These are phyloP conservation scores for Metschnikowia anglica DNA, from an alignment of 805 yeast genomes.

Conservation along the genomic window DNA sequence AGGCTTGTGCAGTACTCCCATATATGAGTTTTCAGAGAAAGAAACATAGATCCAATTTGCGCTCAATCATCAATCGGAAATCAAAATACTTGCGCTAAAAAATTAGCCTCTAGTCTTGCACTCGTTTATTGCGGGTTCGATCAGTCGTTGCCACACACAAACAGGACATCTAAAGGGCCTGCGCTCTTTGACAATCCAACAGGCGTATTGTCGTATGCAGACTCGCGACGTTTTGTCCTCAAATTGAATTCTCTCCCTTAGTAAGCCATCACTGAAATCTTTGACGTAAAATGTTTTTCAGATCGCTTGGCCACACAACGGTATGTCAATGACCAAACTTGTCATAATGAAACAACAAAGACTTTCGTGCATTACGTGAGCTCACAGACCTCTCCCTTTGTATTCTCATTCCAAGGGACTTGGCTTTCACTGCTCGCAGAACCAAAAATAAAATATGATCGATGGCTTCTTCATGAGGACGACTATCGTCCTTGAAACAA, in stretches of 20 bases:
- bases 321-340: neutral
- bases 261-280: conserved; percentile 9
- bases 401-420: too few relatives aligned
- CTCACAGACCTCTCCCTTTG: too few relatives aligned
- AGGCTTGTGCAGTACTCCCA: too few relatives aligned
- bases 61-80: neutral
- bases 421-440: neutral
- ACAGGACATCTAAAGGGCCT: too few relatives aligned
- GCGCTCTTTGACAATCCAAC: neutral
- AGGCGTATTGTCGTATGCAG: conserved; percentile 5
- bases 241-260: conserved; percentile 9
- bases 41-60: too few relatives aligned
- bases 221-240: conserved; percentile 5
- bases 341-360: neutral
- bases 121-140: too few relatives aligned
- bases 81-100: neutral
- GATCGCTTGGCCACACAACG: conserved; percentile 3
- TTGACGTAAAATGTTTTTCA: conserved; percentile 14
- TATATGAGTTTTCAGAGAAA: too few relatives aligned
- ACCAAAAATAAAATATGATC: neutral
- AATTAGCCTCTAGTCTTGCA: too few relatives aligned
- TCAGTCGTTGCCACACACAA: too few relatives aligned
- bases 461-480: neutral
- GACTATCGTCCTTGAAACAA: neutral
- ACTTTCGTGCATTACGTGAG: too few relatives aligned